A percentile compares a stretch with the other conserved stretches of the same genome.
phyloP scores from a whole-genome alignment of 805 yeast species.

The Osmozyma mogii region DNA sequence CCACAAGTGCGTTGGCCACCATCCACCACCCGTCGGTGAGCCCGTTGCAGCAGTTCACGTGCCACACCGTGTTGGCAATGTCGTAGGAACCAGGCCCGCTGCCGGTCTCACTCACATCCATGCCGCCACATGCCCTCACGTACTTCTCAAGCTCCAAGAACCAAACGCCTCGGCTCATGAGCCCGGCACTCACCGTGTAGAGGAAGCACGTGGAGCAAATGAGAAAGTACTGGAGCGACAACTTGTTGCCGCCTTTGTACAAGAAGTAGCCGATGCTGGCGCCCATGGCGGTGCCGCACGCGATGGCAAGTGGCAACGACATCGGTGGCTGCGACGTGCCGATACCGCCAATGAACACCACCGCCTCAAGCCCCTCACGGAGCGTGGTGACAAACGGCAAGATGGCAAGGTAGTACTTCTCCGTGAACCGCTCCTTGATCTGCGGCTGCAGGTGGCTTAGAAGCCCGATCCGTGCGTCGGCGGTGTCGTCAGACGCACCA shows the following conservation, averaged over 20 bases:
- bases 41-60: constrained; percentile 90
- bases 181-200: constrained; percentile 80
- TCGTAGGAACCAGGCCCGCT: constrained; percentile 93
- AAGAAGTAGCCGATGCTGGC: constrained; percentile 54
- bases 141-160: constrained; percentile 73
- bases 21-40: constrained; percentile 83
- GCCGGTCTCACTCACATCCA: constrained; percentile 82
- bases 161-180: constrained; percentile 86
- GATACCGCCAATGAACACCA: constrained; percentile 85
- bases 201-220: constrained; percentile 72
- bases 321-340: constrained; percentile 67
- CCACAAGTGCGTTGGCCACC: constrained; percentile 79
- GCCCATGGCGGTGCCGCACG: constrained; percentile 61
- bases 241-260: constrained; percentile 71
- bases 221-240: constrained; percentile 68
- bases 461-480: neutral
- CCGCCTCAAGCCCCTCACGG: constrained; percentile 88
- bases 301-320: constrained; percentile 47
- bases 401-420: constrained; percentile 63
- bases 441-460: neutral
- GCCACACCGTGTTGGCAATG: constrained; percentile 76
- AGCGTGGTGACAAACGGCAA: constrained; percentile 80
- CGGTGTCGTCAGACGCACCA: constrained; percentile 16
- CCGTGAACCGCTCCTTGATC: constrained; percentile 17
- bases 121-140: constrained; percentile 68